phyloP scores from a whole-genome alignment of 306 rosid species.

The Trifolium subterraneum region DNA sequence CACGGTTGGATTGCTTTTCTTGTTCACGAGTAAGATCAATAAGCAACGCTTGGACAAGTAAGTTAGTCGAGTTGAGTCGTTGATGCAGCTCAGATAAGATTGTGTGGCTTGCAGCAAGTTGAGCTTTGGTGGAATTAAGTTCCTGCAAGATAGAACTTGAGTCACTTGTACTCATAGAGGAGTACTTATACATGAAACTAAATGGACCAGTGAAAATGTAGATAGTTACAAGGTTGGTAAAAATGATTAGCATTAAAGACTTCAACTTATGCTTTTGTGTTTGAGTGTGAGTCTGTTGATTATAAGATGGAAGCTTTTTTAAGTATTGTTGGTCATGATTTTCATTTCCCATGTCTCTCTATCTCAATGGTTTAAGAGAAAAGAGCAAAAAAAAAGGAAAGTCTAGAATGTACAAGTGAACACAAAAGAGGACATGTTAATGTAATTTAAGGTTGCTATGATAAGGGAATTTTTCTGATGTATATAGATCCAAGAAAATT shows the following conservation, averaged over 20 bases:
- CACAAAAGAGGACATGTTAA: conserved; percentile 13
- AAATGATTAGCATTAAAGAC: conserved; percentile 41
- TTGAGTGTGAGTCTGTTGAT: conserved; percentile 8
- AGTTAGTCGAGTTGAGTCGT: conserved; percentile 53
- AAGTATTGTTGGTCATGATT: conserved; percentile 43
- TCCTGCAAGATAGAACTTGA: conserved; percentile 46
- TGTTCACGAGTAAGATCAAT: conserved; percentile 52
- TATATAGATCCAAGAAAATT: conserved; percentile 34
- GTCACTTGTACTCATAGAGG: conserved; percentile 24
- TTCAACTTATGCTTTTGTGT: conserved; percentile 44
- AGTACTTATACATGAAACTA: conserved; percentile 32
- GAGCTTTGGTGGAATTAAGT: conserved; percentile 52
- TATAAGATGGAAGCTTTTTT: conserved; percentile 41
- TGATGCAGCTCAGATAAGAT: conserved; percentile 48
- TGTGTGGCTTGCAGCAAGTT: conserved; percentile 46
- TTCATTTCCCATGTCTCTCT: conserved; percentile 45
- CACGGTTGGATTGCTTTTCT: conserved; percentile 35
- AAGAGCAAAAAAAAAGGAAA: neutral
- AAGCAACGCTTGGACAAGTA: conserved; percentile 56
- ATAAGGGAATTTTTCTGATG: conserved; percentile 19
- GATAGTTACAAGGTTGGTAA: conserved; percentile 53
- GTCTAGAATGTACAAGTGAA: conserved; percentile 7
- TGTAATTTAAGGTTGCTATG: conserved; percentile 1
- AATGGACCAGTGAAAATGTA: conserved; percentile 52
- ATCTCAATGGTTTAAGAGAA: conserved; percentile 10